Percentiles rank a stretch among this genome's conserved stretches.
phyloP scores from a whole-genome alignment of 129 eudicot species.

The Chrysanthemum makinoi region DNA sequence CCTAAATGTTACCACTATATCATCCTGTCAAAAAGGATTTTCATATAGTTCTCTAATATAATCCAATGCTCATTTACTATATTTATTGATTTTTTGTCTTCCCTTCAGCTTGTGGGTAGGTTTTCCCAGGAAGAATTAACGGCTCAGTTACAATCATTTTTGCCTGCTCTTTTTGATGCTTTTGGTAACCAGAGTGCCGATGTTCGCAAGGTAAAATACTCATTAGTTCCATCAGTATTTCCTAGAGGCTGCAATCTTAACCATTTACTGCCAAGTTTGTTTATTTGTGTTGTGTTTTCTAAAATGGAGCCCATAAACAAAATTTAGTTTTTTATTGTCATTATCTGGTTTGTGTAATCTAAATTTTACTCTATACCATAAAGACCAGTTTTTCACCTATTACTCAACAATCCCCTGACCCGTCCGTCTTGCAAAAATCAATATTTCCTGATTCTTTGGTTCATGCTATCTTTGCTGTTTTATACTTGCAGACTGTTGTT shows the following conservation, averaged over 20 bases:
- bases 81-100: not conserved
- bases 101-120: slow-evolving; percentile 84
- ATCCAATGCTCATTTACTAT: slow-evolving; percentile 1
- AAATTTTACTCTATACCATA: not conserved
- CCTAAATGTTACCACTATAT: not conserved
- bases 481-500: slow-evolving; percentile 80
- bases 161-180: slow-evolving; percentile 95
- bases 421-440: not conserved
- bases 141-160: slow-evolving; percentile 77
- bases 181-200: slow-evolving; percentile 98
- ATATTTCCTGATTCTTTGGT: not conserved
- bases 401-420: not conserved
- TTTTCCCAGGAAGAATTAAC: slow-evolving; percentile 83
- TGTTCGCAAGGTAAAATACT: slow-evolving; percentile 76
- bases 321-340: too few relatives aligned
- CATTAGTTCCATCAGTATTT: not conserved
- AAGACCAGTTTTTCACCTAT: not conserved
- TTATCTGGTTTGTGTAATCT: too few relatives aligned
- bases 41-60: not conserved
- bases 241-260: not conserved
- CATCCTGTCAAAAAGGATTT: not conserved
- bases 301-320: not conserved
- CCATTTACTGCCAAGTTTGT: not conserved
- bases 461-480: slow-evolving; percentile 19
- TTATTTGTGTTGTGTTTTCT: not conserved